phyloP scores from a whole-genome alignment of 768 basidiomycete genomes.

The Trametes punicea region DNA sequence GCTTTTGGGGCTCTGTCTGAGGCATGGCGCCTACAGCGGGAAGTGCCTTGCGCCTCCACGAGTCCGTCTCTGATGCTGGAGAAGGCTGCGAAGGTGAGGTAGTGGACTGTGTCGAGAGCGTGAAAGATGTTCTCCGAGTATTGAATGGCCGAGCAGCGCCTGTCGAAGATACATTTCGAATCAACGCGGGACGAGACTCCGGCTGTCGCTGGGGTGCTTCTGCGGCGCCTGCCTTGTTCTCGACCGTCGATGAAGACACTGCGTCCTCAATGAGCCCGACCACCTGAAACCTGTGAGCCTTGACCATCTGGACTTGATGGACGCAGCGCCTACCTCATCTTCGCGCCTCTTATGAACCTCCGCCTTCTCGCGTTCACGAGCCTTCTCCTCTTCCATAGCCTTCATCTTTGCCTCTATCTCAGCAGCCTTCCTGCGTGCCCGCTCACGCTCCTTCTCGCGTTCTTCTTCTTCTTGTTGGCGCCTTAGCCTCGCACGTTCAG shows the following conservation, averaged over 20 bases:
- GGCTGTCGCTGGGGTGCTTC: constrained; percentile 3
- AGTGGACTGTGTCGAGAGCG: background rate
- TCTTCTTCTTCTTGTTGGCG: constrained; percentile 82
- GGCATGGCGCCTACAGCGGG: constrained; percentile 35
- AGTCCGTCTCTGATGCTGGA: constrained; percentile 44
- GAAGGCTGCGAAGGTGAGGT: constrained; percentile 22
- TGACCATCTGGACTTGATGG: background rate
- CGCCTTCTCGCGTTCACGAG: constrained; percentile 9
- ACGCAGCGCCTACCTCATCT: constrained; percentile 18
- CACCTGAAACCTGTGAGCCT: constrained; percentile 34
- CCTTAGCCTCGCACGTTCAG: constrained; percentile 77
- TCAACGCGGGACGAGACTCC: constrained; percentile 8
- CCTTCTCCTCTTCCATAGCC: constrained; percentile 28
- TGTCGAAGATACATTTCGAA: constrained; percentile 36
- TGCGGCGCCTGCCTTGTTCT: background rate
- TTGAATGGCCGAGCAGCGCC: constrained; percentile 27
- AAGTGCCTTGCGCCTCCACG: constrained; percentile 61
- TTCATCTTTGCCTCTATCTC: constrained; percentile 71
- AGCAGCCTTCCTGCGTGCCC: constrained; percentile 75
- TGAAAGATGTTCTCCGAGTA: constrained; percentile 24
- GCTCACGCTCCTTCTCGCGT: constrained; percentile 73
- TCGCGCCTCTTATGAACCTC: constrained; percentile 19
- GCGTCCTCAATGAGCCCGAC: constrained; percentile 47
- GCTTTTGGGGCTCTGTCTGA: constrained; percentile 30
- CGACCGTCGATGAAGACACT: constrained; percentile 27